phyloP scores from a whole-genome alignment of 2,329 filamentous ascomycete genomes.

The Neocatenulostroma microsporum region DNA sequence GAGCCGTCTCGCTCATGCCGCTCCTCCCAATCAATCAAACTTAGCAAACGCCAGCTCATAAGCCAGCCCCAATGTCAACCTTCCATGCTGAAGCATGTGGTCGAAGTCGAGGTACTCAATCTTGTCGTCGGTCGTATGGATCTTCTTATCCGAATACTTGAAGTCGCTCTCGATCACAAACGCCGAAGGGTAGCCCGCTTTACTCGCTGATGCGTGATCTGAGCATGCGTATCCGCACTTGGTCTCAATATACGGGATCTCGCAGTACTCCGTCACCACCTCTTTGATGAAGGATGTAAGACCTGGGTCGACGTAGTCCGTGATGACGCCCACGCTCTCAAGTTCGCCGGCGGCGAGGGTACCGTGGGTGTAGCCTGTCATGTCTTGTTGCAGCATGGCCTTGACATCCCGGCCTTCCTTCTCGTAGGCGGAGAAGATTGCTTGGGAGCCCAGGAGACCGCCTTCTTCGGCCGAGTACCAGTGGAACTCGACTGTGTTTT shows the following conservation, averaged over 20 bases:
- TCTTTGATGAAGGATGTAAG: conserved; percentile 87
- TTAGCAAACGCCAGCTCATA: conserved; percentile 77
- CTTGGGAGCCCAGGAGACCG: conserved; percentile 78
- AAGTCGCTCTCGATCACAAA: conserved; percentile 72
- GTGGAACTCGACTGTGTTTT: conserved; percentile 92
- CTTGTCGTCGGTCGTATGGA: conserved; percentile 62
- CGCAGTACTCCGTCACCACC: conserved; percentile 78
- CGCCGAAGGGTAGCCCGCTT: conserved; percentile 65
- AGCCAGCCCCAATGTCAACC: conserved; percentile 71
- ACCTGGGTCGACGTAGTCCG: conserved; percentile 75
- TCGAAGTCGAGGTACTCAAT: conserved; percentile 71
- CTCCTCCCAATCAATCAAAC: conserved; percentile 49
- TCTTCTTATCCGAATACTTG: conserved; percentile 56
- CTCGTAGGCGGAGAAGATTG: conserved; percentile 77
- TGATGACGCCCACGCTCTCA: conserved; percentile 86
- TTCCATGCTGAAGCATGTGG: conserved; percentile 87
- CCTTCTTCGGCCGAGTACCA: conserved; percentile 92
- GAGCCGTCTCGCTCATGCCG: too few species aligned
- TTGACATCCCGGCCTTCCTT: conserved; percentile 67
- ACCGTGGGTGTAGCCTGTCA: conserved; percentile 82
- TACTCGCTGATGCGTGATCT: conserved; percentile 65
- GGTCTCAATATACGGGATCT: conserved; percentile 77
- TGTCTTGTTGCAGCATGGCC: conserved; percentile 97
- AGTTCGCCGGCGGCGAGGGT: conserved; percentile 73
- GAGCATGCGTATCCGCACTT: conserved; percentile 83